Conservation (phyloP, 768 basidiomycete species). For the Boletus tylopilopsis region DNA sequence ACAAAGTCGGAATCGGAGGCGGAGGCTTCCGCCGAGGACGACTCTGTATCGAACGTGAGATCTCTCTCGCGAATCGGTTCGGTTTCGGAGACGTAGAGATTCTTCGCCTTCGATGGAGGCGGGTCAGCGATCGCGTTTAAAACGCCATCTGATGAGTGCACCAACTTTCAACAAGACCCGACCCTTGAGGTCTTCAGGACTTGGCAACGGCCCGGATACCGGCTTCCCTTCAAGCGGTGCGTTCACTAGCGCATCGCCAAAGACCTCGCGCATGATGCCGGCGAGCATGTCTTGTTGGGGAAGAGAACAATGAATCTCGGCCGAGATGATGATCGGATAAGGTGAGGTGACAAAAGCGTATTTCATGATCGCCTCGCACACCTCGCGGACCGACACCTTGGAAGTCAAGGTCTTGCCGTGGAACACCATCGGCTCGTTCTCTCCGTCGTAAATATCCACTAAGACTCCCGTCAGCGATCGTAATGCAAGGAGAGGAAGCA, state of each 20-base stretch:
- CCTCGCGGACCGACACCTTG: slow-evolving; percentile 75
- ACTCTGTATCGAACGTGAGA: slow-evolving; percentile 36
- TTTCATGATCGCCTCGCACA: slow-evolving; percentile 78
- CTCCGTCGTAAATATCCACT: slow-evolving; percentile 95
- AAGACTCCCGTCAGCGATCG: not conserved
- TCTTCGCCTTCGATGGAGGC: slow-evolving; percentile 57
- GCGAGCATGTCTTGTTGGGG: slow-evolving; percentile 79
- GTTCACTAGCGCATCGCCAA: slow-evolving; percentile 52
- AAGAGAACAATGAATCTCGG: slow-evolving; percentile 83
- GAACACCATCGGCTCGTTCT: slow-evolving; percentile 77
- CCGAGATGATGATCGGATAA: slow-evolving; percentile 90
- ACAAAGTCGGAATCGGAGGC: slow-evolving; percentile 29
- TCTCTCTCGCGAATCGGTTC: slow-evolving; percentile 33
- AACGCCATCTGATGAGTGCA: not conserved
- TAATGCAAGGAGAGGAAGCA: not conserved
- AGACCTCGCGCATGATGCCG: slow-evolving; percentile 62
- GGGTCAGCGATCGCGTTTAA: not conserved
- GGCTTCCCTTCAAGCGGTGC: slow-evolving; percentile 45
- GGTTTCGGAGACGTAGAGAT: slow-evolving; percentile 51
- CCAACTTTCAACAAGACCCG: slow-evolving; percentile 80
- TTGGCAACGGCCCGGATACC: slow-evolving; percentile 61
- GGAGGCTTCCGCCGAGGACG: slow-evolving; percentile 41
- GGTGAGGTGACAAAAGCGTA: slow-evolving; percentile 91
- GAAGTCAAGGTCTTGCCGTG: slow-evolving; percentile 89
- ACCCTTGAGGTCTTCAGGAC: slow-evolving; percentile 77